These are phyloP conservation scores for Penicillium paxilli DNA, from an alignment of 495 filamentous ascomycete species.

Conservation along the genomic window DNA sequence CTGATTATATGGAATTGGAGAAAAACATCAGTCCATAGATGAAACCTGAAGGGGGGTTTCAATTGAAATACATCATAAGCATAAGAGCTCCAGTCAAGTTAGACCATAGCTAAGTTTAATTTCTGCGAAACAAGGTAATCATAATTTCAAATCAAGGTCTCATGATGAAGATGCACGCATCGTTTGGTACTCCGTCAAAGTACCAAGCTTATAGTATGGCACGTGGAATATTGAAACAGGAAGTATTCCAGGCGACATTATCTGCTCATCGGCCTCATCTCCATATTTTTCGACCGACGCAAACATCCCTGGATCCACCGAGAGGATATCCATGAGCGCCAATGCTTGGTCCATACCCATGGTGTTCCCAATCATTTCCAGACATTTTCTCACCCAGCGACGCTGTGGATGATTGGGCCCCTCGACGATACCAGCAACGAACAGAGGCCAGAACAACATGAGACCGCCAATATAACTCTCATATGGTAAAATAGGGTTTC, in stretches of 20 bases:
- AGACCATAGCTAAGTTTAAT: too few relatives aligned
- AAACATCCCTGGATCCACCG: constrained; percentile 3
- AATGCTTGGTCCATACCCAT: constrained; percentile 2
- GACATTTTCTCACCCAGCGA: not conserved
- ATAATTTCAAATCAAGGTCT: not conserved
- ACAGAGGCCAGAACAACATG: constrained; percentile 6
- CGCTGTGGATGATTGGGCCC: not conserved
- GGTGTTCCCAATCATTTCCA: not conserved
- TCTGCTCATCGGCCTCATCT: not conserved
- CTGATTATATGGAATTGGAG: not conserved
- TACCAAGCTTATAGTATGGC: not conserved
- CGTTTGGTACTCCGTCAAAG: not conserved
- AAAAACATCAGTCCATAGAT: too few relatives aligned
- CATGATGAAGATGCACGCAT: not conserved
- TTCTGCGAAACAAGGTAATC: too few relatives aligned
- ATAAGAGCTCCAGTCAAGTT: too few relatives aligned
- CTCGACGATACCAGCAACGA: constrained; percentile 1
- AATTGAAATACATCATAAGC: too few relatives aligned
- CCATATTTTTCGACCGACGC: not conserved
- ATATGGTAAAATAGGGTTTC: not conserved
- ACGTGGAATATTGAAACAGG: not conserved
- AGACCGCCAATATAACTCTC: constrained; percentile 3
- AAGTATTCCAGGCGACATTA: not conserved
- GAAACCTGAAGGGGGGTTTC: too few relatives aligned
- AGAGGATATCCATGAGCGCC: not conserved